Evolutionary conservation across 306 rosid genomes (phyloP).

Genomic region (barrel medic (Medicago truncatula)): DNA sequence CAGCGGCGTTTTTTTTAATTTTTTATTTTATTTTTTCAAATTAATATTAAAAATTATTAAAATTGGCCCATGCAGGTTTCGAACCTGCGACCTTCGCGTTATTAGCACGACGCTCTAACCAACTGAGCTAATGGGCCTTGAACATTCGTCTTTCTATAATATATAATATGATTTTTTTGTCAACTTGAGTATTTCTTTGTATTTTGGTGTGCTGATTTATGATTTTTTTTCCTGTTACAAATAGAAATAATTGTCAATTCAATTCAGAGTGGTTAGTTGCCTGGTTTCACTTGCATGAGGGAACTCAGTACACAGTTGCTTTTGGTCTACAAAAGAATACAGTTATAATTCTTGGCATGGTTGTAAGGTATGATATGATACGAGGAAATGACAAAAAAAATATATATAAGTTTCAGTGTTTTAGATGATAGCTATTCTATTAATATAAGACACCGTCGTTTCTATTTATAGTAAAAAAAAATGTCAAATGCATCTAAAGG

Average conservation of each 20-base stretch:
- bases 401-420: background rate
- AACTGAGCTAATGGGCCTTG: too few species aligned
- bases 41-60: background rate
- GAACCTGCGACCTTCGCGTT: too few species aligned
- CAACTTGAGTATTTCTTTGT: background rate
- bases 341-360: conserved; percentile 87
- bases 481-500: background rate
- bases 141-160: too few species aligned
- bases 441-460: background rate
- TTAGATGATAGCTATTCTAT: conserved; percentile 11
- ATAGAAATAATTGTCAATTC: conserved; percentile 41
- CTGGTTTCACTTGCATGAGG: conserved; percentile 79
- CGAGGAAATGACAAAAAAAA: conserved; percentile 18
- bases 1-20: conserved; percentile 36
- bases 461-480: background rate
- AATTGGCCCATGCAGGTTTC: too few species aligned
- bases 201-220: background rate
- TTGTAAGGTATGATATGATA: conserved; percentile 76
- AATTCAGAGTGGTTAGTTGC: conserved; percentile 93
- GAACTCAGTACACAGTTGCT: conserved; percentile 71
- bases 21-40: background rate
- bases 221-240: background rate
- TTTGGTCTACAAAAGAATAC: conserved; percentile 85
- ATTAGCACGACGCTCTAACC: too few species aligned
- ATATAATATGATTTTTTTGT: too few species aligned